A percentile compares a stretch with the other conserved stretches of the same genome.
Conservation (phyloP, 768 basidiomycete genomes). For the Imleria badia region DNA sequence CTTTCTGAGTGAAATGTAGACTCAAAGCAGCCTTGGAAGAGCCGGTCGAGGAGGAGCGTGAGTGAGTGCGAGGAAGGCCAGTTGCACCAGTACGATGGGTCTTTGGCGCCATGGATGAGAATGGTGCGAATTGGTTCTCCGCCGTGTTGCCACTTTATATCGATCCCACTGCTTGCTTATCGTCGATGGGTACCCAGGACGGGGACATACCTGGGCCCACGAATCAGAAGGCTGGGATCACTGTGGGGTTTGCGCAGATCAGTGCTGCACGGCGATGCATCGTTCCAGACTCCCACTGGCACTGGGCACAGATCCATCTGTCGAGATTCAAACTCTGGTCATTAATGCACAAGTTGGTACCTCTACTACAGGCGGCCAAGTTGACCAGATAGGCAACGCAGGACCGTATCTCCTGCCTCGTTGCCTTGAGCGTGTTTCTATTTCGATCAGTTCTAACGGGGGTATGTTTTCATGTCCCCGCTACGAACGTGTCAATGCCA, state of each 20-base stretch:
- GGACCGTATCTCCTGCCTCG: neutral
- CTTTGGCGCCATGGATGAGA: slow-evolving; percentile 49
- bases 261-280: slow-evolving; percentile 1
- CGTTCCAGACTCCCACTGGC: neutral
- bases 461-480: neutral
- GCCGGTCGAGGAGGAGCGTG: slow-evolving; percentile 56
- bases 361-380: neutral
- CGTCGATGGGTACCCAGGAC: no score
- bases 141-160: slow-evolving; percentile 24
- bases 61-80: slow-evolving; percentile 56
- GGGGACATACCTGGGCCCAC: neutral
- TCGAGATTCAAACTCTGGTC: neutral
- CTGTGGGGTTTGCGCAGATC: slow-evolving; percentile 6
- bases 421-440: slow-evolving; percentile 4
- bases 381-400: neutral
- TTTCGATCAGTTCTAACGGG: neutral
- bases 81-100: slow-evolving; percentile 45
- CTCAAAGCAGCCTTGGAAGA: slow-evolving; percentile 57
- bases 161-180: slow-evolving; percentile 10
- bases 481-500: slow-evolving; percentile 9
- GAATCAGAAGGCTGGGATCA: neutral
- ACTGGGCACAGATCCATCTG: neutral
- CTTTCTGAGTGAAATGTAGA: slow-evolving; percentile 71
- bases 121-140: slow-evolving; percentile 31
- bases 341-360: neutral